Conservation (phyloP, 768 basidiomycete genomes). For the Boletus huronensis region DNA sequence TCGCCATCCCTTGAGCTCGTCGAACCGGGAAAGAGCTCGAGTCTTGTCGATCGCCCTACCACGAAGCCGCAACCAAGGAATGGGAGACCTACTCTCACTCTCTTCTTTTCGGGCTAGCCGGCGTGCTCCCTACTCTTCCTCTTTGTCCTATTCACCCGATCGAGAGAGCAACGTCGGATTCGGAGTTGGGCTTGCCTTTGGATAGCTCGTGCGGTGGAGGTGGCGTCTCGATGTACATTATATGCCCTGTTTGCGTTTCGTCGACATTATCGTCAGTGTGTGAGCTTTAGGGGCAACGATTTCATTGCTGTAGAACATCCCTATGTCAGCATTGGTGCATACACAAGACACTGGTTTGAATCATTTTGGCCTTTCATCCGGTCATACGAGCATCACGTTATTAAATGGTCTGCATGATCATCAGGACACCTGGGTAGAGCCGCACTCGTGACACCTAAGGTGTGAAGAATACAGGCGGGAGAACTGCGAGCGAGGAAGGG, state of each 20-base stretch:
- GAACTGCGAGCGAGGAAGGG: not conserved
- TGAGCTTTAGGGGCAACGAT: not conserved
- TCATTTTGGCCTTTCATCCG: not conserved
- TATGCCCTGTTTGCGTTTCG: not conserved
- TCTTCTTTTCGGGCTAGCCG: not conserved
- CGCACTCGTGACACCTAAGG: not conserved
- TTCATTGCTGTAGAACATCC: too few species aligned
- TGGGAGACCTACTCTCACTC: not conserved
- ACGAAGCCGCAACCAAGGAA: not conserved
- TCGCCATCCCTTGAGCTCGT: constrained; percentile 1
- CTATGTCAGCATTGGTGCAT: too few species aligned
- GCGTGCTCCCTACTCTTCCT: not conserved
- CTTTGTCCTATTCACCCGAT: not conserved
- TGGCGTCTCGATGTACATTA: not conserved
- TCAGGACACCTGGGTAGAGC: not conserved
- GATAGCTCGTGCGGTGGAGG: not conserved
- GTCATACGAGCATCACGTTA: not conserved
- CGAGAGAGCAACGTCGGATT: too few species aligned
- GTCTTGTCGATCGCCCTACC: not conserved
- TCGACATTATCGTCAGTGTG: not conserved
- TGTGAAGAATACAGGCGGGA: not conserved
- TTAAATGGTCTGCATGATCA: not conserved
- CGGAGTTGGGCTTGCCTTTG: not conserved
- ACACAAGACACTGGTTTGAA: too few species aligned
- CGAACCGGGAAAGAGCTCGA: too few species aligned